Percentiles rank a stretch among this genome's conserved stretches.
phyloP scores from a whole-genome alignment of 805 yeast genomes.

The Ogataea trehaloabstinens region DNA sequence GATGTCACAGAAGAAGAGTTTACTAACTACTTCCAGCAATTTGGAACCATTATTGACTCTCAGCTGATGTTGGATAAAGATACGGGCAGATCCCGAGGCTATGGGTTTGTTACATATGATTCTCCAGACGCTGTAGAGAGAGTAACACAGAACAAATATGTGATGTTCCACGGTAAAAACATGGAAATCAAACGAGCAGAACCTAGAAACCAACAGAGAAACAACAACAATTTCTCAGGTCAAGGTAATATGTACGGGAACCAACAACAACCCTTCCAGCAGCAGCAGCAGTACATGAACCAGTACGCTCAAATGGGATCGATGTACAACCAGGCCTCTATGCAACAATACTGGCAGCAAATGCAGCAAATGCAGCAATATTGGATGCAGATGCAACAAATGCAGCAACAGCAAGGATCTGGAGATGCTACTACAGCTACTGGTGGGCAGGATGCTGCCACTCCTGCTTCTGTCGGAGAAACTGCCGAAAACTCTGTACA shows the following conservation, averaged over 20 bases:
- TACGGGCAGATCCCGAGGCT: constrained; percentile 95
- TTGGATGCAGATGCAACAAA: constrained; percentile 35
- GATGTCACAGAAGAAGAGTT: constrained; percentile 91
- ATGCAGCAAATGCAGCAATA: constrained; percentile 51
- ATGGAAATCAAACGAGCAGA: constrained; percentile 85
- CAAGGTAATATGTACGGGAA: constrained; percentile 24
- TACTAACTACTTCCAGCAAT: constrained; percentile 78
- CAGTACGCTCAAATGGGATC: constrained; percentile 35
- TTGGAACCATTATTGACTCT: constrained; percentile 91
- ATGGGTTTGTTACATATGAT: constrained; percentile 95
- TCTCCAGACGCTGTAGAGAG: constrained; percentile 91
- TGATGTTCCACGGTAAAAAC: constrained; percentile 80
- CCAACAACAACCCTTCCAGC: constrained; percentile 31
- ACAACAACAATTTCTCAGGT: constrained; percentile 34
- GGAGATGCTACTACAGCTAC: constrained; percentile 4
- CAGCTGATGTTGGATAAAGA: constrained; percentile 97
- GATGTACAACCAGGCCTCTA: constrained; percentile 25
- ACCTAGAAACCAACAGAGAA: constrained; percentile 67
- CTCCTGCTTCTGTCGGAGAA: neutral
- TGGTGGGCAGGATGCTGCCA: neutral
- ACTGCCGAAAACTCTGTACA: constrained; percentile 2
- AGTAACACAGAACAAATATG: constrained; percentile 77
- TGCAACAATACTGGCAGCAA: constrained; percentile 58
- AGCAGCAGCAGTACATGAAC: constrained; percentile 30
- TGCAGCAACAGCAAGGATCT: constrained; percentile 24